Evolutionary conservation across 2,329 filamentous ascomycete genomes (phyloP).

Genomic region (Daldinia eschscholtzii): DNA sequence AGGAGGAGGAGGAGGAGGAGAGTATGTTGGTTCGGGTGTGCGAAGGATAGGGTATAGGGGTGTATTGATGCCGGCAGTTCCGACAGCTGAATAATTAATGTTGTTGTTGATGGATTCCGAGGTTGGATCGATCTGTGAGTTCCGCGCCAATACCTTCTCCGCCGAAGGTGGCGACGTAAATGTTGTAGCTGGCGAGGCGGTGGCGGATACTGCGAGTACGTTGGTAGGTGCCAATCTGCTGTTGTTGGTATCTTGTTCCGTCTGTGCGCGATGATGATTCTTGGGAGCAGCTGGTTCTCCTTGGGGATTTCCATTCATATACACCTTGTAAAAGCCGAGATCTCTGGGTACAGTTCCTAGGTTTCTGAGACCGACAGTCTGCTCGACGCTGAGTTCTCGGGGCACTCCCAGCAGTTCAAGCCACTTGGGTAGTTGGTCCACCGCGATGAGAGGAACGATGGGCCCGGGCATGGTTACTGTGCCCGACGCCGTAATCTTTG

Average conservation of each 20-base stretch:
- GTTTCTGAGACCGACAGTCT: slow-evolving; percentile 57
- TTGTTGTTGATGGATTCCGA: background rate
- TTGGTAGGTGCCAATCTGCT: slow-evolving; percentile 1
- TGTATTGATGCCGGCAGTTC: no score
- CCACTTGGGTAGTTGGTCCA: slow-evolving; percentile 64
- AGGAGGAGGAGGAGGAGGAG: background rate
- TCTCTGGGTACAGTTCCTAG: slow-evolving; percentile 52
- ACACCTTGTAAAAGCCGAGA: slow-evolving; percentile 48
- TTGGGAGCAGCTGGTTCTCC: background rate
- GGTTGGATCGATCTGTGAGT: slow-evolving; percentile 20
- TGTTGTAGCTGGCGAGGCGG: slow-evolving; percentile 7
- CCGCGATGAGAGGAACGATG: slow-evolving; percentile 66
- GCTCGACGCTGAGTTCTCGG: slow-evolving; percentile 55
- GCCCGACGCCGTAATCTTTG: slow-evolving; percentile 49
- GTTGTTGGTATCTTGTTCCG: background rate
- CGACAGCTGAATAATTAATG: no score
- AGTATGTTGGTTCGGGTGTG: background rate
- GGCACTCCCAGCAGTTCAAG: slow-evolving; percentile 60
- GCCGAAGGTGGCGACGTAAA: background rate
- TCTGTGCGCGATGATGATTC: background rate
- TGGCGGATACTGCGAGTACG: background rate
- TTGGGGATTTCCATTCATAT: slow-evolving; percentile 34
- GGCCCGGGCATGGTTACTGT: slow-evolving; percentile 48
- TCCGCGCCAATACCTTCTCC: background rate
- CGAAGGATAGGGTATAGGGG: background rate